Evolutionary conservation across 441 rosid species (phyloP).

Genomic region (Pelargonium fulgidum): DNA sequence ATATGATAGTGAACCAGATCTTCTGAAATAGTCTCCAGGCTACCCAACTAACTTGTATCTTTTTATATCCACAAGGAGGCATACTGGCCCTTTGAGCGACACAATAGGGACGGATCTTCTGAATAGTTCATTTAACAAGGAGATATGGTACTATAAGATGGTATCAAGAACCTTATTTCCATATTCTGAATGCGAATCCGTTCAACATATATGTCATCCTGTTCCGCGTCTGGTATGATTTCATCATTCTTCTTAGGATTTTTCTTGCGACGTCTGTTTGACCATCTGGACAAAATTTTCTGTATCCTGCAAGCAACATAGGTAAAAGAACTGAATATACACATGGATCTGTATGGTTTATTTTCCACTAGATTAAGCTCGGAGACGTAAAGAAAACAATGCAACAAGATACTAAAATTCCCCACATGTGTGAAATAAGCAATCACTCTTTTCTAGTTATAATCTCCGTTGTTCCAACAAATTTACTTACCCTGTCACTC

Average conservation of each 20-base stretch:
- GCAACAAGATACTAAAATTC: no score
- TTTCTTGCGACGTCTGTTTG: constrained; percentile 17
- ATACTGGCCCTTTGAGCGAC: no score
- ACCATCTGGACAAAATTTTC: constrained; percentile 34
- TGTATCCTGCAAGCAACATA: constrained; percentile 34
- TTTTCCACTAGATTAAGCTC: not conserved
- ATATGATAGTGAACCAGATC: not conserved
- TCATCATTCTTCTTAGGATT: constrained; percentile 32
- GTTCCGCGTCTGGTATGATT: constrained; percentile 32
- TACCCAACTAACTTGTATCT: no score
- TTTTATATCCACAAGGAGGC: not conserved
- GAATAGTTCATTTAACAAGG: not conserved
- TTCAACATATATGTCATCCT: constrained; percentile 45
- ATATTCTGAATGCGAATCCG: constrained; percentile 68
- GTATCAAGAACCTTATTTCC: constrained; percentile 41
- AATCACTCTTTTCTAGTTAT: not conserved
- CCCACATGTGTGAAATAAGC: not conserved
- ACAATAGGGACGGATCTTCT: not conserved
- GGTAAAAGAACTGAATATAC: not conserved
- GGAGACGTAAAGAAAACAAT: no score
- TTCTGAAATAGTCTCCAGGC: not conserved
- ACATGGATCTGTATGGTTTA: not conserved
- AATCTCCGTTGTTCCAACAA: no score
- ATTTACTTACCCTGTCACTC: constrained; percentile 42
- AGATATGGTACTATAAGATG: not conserved